phyloP scores from a whole-genome alignment of 352 stramenopile genomes.

The Globisporangium carolinianum region DNA sequence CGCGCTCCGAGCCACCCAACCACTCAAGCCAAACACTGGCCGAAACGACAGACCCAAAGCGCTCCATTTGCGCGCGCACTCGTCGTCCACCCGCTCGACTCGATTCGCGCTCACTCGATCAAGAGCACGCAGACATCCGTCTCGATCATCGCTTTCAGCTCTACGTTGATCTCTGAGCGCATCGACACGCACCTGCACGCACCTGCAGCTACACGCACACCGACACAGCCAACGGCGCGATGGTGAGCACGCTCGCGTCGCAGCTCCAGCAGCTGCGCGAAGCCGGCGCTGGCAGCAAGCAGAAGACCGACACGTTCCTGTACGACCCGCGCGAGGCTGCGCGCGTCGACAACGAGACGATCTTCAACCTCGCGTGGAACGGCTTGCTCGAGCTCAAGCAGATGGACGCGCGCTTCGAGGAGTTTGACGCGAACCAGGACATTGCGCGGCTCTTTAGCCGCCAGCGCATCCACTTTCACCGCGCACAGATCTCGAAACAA shows the following conservation, averaged over 20 bases:
- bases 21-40: slow-evolving; percentile 1
- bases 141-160: background rate
- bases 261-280: slow-evolving; percentile 82
- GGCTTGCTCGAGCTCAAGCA: slow-evolving; percentile 74
- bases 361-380: slow-evolving; percentile 84
- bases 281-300: slow-evolving; percentile 68
- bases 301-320: slow-evolving; percentile 78
- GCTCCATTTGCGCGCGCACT: slow-evolving; percentile 7
- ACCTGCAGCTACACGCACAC: background rate
- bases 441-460: slow-evolving; percentile 59
- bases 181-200: background rate
- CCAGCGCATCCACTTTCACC: slow-evolving; percentile 78
- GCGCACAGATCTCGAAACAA: slow-evolving; percentile 45
- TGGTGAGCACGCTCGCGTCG: slow-evolving; percentile 32
- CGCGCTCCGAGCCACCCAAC: background rate
- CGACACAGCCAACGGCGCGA: background rate
- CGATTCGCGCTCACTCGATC: background rate
- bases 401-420: slow-evolving; percentile 66
- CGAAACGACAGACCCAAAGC: slow-evolving; percentile 12
- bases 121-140: background rate
- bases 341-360: slow-evolving; percentile 75
- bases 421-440: slow-evolving; percentile 42
- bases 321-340: slow-evolving; percentile 78
- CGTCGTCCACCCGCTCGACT: background rate
- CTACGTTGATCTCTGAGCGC: background rate